Conservation (phyloP, 495 filamentous ascomycete species). For the Podospora appendiculata region DNA sequence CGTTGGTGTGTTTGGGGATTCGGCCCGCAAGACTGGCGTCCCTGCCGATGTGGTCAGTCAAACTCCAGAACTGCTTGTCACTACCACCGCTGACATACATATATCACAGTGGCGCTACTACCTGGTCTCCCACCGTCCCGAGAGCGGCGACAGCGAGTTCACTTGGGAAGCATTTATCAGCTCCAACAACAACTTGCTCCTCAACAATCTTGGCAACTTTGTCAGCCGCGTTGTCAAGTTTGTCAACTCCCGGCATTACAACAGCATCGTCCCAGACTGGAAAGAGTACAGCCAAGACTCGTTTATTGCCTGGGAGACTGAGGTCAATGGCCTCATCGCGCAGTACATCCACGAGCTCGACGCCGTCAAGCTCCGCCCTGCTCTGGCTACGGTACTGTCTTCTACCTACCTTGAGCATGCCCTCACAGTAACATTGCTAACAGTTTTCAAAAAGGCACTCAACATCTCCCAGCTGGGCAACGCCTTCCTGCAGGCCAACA, state of each 20-base stretch:
- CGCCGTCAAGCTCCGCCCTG: conserved; percentile 63
- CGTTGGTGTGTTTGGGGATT: conserved; percentile 81
- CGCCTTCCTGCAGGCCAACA: conserved; percentile 62
- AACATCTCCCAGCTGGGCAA: conserved; percentile 68
- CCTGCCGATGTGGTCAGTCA: conserved; percentile 26
- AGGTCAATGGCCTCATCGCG: conserved; percentile 50
- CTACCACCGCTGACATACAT: too few species aligned
- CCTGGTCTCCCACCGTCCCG: conserved; percentile 73
- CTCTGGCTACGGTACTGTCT: conserved; percentile 33
- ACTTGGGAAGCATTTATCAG: conserved; percentile 71
- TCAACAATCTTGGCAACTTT: conserved; percentile 84
- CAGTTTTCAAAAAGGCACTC: conserved; percentile 46
- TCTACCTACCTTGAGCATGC: too few species aligned
- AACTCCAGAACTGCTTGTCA: too few species aligned
- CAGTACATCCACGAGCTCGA: conserved; percentile 66
- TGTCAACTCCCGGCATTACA: conserved; percentile 56
- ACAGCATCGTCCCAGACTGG: conserved; percentile 60
- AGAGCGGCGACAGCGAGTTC: conserved; percentile 79
- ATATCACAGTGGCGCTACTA: conserved; percentile 84
- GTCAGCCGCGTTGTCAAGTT: conserved; percentile 87
- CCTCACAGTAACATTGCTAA: too few species aligned
- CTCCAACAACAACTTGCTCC: conserved; percentile 76
- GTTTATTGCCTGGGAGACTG: conserved; percentile 29
- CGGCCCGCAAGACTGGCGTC: conserved; percentile 74
- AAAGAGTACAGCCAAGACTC: conserved; percentile 21